Evolutionary conservation across 1,139 yeast genomes (phyloP), one percentile per base, ranked within the genome.

Genomic region (Blastobotrys serpentis): DNA sequence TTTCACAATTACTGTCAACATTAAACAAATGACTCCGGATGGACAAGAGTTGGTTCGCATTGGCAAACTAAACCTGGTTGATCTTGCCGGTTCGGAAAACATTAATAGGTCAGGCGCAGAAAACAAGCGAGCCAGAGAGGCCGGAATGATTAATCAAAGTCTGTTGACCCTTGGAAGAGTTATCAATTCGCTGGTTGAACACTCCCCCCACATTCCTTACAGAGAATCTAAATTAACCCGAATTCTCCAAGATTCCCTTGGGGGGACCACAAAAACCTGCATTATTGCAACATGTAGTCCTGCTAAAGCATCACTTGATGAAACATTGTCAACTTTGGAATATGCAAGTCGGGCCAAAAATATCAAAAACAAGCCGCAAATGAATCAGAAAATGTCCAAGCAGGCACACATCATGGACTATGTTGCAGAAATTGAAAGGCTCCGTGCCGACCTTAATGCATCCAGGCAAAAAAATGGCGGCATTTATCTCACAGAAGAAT

Each of bases 51-150:
- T 2, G 67, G 85, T 57, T 78, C 84, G 1, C 83, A 79, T 55
- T 18, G 84, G 88, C 2, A 85, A 83, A 56, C 75, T 89, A 62
- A 86, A 87, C 61, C 70, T 89, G 36, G 95, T 88, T 2, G 96
- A 89, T 69, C 73, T 89, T 54, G 97, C 97, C 0, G 96, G 97
- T 0, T 84, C 94, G 13, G 95, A 85, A 62, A 86, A 87, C 59
- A 82, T 88, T 44, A 79, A 74, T 52, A 72, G 87, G 50, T 84
- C 95, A 0, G 96, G 96, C 1, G 92, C 95, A 0, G 78, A 74
- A 47, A 81, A 83, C 61, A 82, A 79, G 60, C 73, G 94, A 25
- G 95, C 95, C 0, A 79, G 86, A 56, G 96, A 87, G 65, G 96
- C 96, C 1, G 96, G 95, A 1, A 78, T 84, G 59, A 89, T 89